Percentiles rank a stretch among this genome's conserved stretches.
Evolutionary conservation across 2,329 filamentous ascomycete species (phyloP).

Genomic region (Drechslerella dactyloides): DNA sequence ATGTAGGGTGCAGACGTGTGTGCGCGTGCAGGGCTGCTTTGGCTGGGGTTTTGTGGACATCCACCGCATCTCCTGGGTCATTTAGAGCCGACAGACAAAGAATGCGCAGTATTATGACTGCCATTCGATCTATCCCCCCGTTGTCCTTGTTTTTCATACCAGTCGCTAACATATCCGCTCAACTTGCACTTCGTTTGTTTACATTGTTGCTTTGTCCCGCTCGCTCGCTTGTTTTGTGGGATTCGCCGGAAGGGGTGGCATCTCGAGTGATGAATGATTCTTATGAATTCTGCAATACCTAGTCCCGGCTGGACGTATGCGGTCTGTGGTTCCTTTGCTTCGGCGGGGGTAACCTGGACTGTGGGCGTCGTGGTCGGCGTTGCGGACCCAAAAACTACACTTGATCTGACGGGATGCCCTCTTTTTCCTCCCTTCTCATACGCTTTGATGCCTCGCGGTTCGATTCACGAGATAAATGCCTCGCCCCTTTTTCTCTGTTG

Average conservation of each 20-base stretch:
- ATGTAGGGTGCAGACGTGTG: not conserved
- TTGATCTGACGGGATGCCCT: constrained; percentile 49
- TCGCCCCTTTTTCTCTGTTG: no score
- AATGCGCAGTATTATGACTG: not conserved
- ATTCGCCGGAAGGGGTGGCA: not conserved
- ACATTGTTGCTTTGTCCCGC: no score
- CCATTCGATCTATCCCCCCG: not conserved
- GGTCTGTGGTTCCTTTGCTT: constrained; percentile 34
- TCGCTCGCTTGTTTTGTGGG: not conserved
- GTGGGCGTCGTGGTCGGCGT: constrained; percentile 2
- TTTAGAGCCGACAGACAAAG: constrained; percentile 2
- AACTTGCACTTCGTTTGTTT: not conserved
- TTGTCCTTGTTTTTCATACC: not conserved
- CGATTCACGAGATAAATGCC: no score
- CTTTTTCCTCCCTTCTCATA: no score
- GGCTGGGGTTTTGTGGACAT: constrained; percentile 28
- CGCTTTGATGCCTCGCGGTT: no score
- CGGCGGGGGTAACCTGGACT: constrained; percentile 28
- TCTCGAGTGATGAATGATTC: constrained; percentile 52
- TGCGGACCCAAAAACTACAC: constrained; percentile 51
- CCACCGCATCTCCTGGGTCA: constrained; percentile 40
- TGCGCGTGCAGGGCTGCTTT: constrained; percentile 22
- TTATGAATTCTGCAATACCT: constrained; percentile 52
- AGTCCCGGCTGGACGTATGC: constrained; percentile 12
- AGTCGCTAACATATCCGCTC: not conserved